Conservation (phyloP, 2,329 filamentous ascomycete genomes). For the Sporothrix globosa region DNA sequence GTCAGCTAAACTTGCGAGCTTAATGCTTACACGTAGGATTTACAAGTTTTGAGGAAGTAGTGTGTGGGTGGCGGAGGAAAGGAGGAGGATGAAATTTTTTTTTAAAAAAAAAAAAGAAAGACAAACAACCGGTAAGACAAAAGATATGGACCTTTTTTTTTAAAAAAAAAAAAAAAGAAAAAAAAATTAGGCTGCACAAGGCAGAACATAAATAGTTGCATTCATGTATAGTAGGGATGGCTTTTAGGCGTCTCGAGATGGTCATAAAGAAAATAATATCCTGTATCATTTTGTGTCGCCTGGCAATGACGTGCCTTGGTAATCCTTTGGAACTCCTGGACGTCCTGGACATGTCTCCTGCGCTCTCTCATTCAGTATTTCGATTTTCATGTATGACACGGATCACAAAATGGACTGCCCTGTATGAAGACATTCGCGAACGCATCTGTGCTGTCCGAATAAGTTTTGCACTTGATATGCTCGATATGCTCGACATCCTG, state of each 20-base stretch:
- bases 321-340: background rate
- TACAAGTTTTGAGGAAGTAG: background rate
- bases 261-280: slow-evolving; percentile 9
- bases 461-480: too few species aligned
- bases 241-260: slow-evolving; percentile 13
- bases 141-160: slow-evolving; percentile 15
- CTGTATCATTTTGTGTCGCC: background rate
- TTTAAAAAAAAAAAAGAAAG: background rate
- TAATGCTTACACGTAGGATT: background rate
- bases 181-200: background rate
- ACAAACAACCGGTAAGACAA: slow-evolving; percentile 17
- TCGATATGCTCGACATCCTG: background rate
- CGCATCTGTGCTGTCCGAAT: too few species aligned
- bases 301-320: background rate
- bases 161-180: too few species aligned
- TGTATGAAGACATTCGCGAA: background rate
- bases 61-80: background rate
- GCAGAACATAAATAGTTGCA: slow-evolving; percentile 1
- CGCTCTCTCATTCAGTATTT: background rate
- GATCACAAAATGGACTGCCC: background rate
- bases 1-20: background rate
- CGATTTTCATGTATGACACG: background rate
- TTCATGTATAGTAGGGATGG: slow-evolving; percentile 8
- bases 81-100: background rate
- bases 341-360: background rate